Evolutionary conservation across 225 moss, liverwort and hornwort genomes (phyloP), one percentile per base, ranked within the genome.

Genomic region (Marchantia polymorpha): DNA sequence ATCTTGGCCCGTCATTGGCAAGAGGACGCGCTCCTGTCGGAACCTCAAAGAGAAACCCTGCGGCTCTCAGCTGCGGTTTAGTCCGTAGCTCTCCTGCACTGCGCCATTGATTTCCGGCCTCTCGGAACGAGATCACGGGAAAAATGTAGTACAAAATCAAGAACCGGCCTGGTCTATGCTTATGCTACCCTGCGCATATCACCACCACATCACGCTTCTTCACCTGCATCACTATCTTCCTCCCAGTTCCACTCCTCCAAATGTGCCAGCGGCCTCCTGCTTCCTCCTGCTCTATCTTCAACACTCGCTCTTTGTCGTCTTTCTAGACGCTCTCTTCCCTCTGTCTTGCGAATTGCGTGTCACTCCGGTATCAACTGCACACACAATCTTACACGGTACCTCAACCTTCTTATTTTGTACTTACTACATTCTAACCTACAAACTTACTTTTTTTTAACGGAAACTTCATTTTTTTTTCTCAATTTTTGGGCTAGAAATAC

Each of bases 121-220:
- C 20, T 58, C 59, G 16, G 0, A 30, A 29, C 46, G 60, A 59
- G 46, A 76, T 76, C 74, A 59, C 63, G 27, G 25, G 25, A 25
- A 64, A n/a, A 64, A 50, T 50, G 49, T 1, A 15, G 3, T 16
- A 61, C 47, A 12, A 60, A 59, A 59, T 39, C 58, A 49, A 64
- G 64, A 77, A 76, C 39, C 31, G 25, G 10, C 77, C 64, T 64
- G 9, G 25, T 64, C 77, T 20, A n/a, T n/a, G n/a, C n/a, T n/a
- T n/a, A n/a, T 7, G 6, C 13, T 19, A 13, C 5, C 17, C 30
- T 70, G 70, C 48, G 70, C 48, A 49, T 70, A 48, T 10, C 64
- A 72, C n/a, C n/a, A n/a, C 72, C 52, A 65, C 64, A 23, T 4
- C 23, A 39, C 39, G 39, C 39, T 39, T 39, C 39, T 39, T 39